Evolutionary conservation across 1,284 basidiomycete genomes (phyloP).

Genomic region (Ceratobasidium sp.): DNA sequence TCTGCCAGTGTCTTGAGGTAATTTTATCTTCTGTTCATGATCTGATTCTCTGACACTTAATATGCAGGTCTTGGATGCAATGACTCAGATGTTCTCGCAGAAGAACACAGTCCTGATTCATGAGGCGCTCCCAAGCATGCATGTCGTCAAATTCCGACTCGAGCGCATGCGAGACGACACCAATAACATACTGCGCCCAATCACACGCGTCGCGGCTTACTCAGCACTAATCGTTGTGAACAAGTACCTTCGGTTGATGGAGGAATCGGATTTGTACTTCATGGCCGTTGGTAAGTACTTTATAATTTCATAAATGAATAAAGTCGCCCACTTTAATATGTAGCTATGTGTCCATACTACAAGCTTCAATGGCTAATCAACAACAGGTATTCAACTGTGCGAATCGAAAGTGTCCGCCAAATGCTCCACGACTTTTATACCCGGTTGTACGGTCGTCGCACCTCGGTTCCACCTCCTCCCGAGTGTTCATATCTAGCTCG

Average conservation of each 20-base stretch:
- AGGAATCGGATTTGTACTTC: background rate
- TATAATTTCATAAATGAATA: background rate
- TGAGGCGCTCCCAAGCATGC: background rate
- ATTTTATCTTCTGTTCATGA: too few species aligned
- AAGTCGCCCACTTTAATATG: background rate
- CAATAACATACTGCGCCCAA: background rate
- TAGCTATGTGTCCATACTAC: slow-evolving; percentile 4
- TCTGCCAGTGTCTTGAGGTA: too few species aligned
- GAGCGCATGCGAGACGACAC: background rate
- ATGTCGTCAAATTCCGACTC: background rate
- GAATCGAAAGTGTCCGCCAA: too few species aligned
- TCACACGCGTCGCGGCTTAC: background rate
- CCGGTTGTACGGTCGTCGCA: too few species aligned
- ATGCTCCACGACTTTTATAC: too few species aligned
- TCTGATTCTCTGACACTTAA: too few species aligned
- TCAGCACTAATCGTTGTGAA: background rate
- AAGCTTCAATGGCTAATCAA: background rate
- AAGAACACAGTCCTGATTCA: background rate
- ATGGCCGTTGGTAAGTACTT: slow-evolving; percentile 9
- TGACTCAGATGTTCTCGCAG: background rate
- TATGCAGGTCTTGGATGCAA: slow-evolving; percentile 13
- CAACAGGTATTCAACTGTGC: background rate
- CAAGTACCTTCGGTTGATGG: background rate
- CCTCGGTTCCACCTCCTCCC: too few species aligned
- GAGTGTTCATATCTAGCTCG: too few species aligned